These are phyloP conservation scores for Penicillium lagena DNA, from an alignment of 495 filamentous ascomycete genomes.

Conservation along the genomic window DNA sequence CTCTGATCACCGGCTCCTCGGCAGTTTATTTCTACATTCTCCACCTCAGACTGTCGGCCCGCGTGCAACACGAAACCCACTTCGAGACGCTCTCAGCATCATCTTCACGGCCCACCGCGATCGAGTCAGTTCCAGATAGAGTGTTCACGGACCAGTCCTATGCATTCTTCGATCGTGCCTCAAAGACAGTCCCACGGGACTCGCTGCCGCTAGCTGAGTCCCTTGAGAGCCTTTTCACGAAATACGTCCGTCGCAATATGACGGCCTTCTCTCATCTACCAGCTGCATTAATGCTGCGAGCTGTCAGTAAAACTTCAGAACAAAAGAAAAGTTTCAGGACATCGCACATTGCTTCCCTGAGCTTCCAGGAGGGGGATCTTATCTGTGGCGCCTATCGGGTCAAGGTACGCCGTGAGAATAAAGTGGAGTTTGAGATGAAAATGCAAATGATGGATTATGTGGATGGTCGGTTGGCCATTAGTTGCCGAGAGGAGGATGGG, in stretches of 20 bases:
- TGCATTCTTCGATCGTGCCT: conserved; percentile 18
- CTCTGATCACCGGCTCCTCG: conserved; percentile 16
- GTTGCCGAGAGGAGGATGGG: conserved; percentile 8
- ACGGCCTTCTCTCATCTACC: conserved; percentile 23
- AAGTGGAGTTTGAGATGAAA: conserved; percentile 29
- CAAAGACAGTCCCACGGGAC: conserved; percentile 12
- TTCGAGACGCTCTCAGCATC: conserved; percentile 7
- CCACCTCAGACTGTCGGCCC: conserved; percentile 16
- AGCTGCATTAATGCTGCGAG: conserved; percentile 18
- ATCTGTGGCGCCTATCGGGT: conserved; percentile 30
- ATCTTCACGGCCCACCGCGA: conserved; percentile 3
- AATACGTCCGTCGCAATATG: conserved; percentile 31
- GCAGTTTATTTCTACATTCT: conserved; percentile 17
- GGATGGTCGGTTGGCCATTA: conserved; percentile 23
- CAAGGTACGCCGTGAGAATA: conserved; percentile 10
- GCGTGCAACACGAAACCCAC: conserved; percentile 16
- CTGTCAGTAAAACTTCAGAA: conserved; percentile 7
- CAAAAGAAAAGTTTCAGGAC: conserved; percentile 16
- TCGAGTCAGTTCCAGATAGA: conserved; percentile 17
- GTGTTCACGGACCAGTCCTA: conserved; percentile 16
- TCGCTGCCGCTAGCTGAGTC: conserved; percentile 12
- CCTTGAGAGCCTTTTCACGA: conserved; percentile 14
- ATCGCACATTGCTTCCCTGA: conserved; percentile 16
- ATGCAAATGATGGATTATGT: conserved; percentile 11
- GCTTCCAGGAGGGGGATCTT: conserved; percentile 27